Percentiles rank a stretch among this genome's conserved stretches.
These are phyloP conservation scores for Dalbergia cochinchinensis DNA, from an alignment of 306 rosid genomes.

Conservation along the genomic window DNA sequence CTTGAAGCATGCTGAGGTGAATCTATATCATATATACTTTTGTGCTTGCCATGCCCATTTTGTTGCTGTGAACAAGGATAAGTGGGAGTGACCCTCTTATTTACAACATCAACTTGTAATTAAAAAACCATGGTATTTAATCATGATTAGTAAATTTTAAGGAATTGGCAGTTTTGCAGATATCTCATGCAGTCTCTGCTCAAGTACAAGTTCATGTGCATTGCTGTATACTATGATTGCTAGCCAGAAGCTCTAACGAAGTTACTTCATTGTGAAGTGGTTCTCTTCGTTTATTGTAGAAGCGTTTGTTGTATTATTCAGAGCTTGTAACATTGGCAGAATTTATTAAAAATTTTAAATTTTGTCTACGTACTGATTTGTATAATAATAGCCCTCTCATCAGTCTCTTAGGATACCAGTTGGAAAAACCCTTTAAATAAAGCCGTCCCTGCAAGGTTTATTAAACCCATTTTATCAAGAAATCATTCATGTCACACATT, in stretches of 20 bases:
- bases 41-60: not conserved
- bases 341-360: not conserved
- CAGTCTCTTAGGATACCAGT: not conserved
- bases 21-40: not conserved
- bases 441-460: not conserved
- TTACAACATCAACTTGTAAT: slow-evolving; percentile 1
- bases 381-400: not conserved
- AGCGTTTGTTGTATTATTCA: slow-evolving; percentile 36
- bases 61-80: not conserved
- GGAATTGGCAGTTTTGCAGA: slow-evolving; percentile 24
- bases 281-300: slow-evolving; percentile 33
- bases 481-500: not conserved
- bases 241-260: slow-evolving; percentile 20
- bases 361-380: slow-evolving; percentile 18
- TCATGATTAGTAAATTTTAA: not conserved
- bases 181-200: slow-evolving; percentile 33
- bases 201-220: not conserved
- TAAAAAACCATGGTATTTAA: not conserved
- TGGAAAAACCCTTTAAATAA: not conserved
- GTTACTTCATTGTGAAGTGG: slow-evolving; percentile 12
- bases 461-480: not conserved
- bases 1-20: slow-evolving; percentile 50
- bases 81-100: not conserved
- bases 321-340: slow-evolving; percentile 36
- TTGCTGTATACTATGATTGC: not conserved